Base-by-base conservation (phyloP, 169 alveolate genomes). In the Babesia divergens region DNA sequence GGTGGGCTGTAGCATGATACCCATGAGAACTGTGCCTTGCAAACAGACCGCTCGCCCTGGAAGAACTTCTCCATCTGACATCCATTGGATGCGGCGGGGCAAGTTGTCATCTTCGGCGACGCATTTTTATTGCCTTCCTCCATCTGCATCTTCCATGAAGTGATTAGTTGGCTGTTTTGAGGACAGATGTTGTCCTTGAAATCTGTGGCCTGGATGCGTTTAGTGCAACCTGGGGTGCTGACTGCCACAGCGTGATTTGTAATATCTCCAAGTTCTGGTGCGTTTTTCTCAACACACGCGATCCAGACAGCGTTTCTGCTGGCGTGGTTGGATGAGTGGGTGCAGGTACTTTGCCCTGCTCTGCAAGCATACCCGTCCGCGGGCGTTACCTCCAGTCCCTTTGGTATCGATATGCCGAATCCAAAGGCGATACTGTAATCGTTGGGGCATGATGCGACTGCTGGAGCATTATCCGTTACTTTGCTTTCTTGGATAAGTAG, bases 401-500 rank as follows among this genome's bases (percentile, higher is more conserved):
- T 68, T 16, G 86, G 86, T 7, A 77, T 24, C 16, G 86, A 67
- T 6, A 77, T 9, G 20, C 81, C 86, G 32, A 77, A 68, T 0
- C 86, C 86, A 54, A 34, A 67, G 3, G 83, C 86, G 22, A 77
- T 77, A 35, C 69, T 22, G 47, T 51, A 77, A 13, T 69, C 86
- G 4, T 26, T 34, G n/a, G 86, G 86, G 47, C 86, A 77, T 20
- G 62, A 3, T 20, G 82, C 86, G 0, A 47, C 29, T 13, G 86
- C 83, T 4, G 86, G 70, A 1, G 24, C 53, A 7, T 29, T 43
- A 5, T 49, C 20, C 13, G 62, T 29, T 40, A 37, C 51, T 6
- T 72, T 24, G 31, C 79, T 56, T 40, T 84, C 91, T 55, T 91
- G 94, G n/a, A 69, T 79, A 11, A 86, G 80, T 26, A 81, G 80